Evolutionary conservation across 1,139 yeast genomes (phyloP).

Genomic region (Diutina catenulata): DNA sequence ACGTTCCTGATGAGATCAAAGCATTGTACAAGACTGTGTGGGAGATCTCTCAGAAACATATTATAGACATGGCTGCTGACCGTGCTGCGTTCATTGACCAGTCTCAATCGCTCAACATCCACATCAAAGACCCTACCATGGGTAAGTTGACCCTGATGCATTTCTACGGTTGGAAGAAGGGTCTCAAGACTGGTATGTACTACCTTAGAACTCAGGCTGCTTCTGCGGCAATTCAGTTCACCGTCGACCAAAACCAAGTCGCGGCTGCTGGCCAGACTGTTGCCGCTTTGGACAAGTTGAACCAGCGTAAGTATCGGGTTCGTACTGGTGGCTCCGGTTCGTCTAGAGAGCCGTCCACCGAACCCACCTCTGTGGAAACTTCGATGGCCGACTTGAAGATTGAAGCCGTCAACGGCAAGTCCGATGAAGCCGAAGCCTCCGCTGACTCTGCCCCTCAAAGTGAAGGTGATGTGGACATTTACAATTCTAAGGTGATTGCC

Average conservation of each 20-base stretch:
- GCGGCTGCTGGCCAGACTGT: slow-evolving; percentile 37
- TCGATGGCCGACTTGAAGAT: slow-evolving; percentile 35
- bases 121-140: slow-evolving; percentile 78
- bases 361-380: slow-evolving; percentile 37
- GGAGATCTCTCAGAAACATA: slow-evolving; percentile 84
- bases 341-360: slow-evolving; percentile 16
- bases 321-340: slow-evolving; percentile 13
- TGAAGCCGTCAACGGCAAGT: slow-evolving; percentile 12
- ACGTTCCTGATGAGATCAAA: slow-evolving; percentile 69
- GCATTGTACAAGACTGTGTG: slow-evolving; percentile 86
- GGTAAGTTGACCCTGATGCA: slow-evolving; percentile 96
- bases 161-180: slow-evolving; percentile 95
- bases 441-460: slow-evolving; percentile 9
- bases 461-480: slow-evolving; percentile 50
- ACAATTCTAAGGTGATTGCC: slow-evolving; percentile 85
- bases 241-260: slow-evolving; percentile 51
- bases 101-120: slow-evolving; percentile 83
- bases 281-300: slow-evolving; percentile 44
- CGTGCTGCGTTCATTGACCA: slow-evolving; percentile 91
- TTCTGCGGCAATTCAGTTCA: slow-evolving; percentile 85
- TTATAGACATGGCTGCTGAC: slow-evolving; percentile 94
- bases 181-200: slow-evolving; percentile 97
- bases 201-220: slow-evolving; percentile 94
- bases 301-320: slow-evolving; percentile 40
- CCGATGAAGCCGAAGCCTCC: slow-evolving; percentile 11